phyloP scores from a whole-genome alignment of 2,329 filamentous ascomycete genomes.

The Akanthomyces muscarius region DNA sequence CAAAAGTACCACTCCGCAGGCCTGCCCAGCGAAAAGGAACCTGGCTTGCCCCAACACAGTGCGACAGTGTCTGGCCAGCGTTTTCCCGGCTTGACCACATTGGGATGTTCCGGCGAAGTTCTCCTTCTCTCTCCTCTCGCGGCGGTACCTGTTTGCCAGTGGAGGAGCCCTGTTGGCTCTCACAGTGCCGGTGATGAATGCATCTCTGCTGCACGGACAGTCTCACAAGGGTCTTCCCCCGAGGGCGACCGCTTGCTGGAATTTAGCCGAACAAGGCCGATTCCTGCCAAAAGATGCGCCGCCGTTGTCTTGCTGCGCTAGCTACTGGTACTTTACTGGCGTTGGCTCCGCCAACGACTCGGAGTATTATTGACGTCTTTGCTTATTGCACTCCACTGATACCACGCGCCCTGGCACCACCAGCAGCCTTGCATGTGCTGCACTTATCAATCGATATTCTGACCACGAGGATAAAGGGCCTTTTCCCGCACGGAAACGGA shows the following conservation, averaged over 20 bases:
- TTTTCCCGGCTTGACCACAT: background rate
- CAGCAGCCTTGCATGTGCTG: background rate
- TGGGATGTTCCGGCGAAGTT: conserved; percentile 4
- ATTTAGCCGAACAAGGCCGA: conserved; percentile 11
- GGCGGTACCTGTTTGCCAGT: background rate
- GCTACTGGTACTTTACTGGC: background rate
- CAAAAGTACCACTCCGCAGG: conserved; percentile 19
- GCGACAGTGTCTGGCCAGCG: background rate
- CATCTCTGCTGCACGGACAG: background rate
- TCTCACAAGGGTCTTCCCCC: background rate
- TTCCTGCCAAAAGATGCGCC: background rate
- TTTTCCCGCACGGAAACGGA: background rate
- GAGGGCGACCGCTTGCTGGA: background rate
- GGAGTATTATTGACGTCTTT: conserved; percentile 10
- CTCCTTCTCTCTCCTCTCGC: background rate
- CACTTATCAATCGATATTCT: conserved; percentile 3
- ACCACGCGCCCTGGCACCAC: background rate
- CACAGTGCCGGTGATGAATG: background rate
- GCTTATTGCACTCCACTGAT: conserved; percentile 4
- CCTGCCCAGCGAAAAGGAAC: conserved; percentile 14
- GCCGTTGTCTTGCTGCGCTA: background rate
- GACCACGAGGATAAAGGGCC: background rate
- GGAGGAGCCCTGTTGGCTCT: background rate
- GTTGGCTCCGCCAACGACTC: conserved; percentile 2
- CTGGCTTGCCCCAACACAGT: background rate